Evolutionary conservation across 352 stramenopile genomes (phyloP), one percentile per base, ranked within the genome.

Genomic region (Phytophthora megakarya): DNA sequence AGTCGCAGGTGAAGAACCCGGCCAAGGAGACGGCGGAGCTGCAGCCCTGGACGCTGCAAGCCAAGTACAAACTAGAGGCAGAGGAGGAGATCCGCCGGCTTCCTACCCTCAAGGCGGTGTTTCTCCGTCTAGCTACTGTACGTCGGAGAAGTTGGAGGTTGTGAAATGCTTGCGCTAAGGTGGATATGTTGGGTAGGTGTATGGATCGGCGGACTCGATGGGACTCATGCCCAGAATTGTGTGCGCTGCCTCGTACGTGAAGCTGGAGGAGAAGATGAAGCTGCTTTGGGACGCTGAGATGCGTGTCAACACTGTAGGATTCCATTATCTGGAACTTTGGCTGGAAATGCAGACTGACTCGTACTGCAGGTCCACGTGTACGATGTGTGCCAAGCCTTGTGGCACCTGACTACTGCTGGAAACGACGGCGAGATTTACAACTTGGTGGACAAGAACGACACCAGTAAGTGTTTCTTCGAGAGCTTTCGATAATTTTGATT

Each of bases 261-360:
- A 92, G 73, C 48, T 96, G 28, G 64, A 88, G 26, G 87, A 96
- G 59, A 93, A 91, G 57, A 96, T 96, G 87, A 94, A 90, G 77
- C 60, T 96, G 43, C 70, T 96, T 1, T 96, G 87, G 87, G 84
- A 94, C 48, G 78, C 81, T 0, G 87, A 96, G 64, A 92, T 96
- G 86, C 82, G 86, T 33, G 72, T 96, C 39, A 94, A 96, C 69
- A 96, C 87, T 53, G 87, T 95, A 59, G 45, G 40, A 45, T 25
- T 16, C 35, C 30, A 35, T 61, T 19, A 47, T 19, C 11, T 22
- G 7, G 48, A 3, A 22, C 13, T 23, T 35, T 22, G 37, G n/a
- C 21, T 23, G 5, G n/a, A 48, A n/a, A 11, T 23, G 40, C 5
- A 45, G 15, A 32, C 22, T 39, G 10, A 13, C 22, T 65, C 50